Base-by-base conservation (phyloP, 1,139 yeast genomes). In the Arxiozyma telluris region DNA sequence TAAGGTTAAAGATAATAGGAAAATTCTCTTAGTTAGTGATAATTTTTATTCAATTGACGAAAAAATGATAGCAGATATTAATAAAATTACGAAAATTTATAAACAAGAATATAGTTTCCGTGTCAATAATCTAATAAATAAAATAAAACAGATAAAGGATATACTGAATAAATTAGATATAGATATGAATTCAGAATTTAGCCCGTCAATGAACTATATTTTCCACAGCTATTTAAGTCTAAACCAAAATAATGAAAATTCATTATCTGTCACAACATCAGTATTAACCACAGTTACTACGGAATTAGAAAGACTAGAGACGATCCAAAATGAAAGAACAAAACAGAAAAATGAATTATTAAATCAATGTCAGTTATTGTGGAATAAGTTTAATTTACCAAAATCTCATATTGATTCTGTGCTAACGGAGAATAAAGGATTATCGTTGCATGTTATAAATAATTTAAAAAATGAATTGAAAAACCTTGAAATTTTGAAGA, bases 401-500 rank as follows among this genome's bases (percentile, higher is more conserved):
- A 73, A 64, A 21, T 48, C 57, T 1, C 55, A 74, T 52, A 64
- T 74, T 20, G 68, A 70, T 1, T 61, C 63, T 0, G 81, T 81
- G 57, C 59, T 75, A 30, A 57, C 55, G 1, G 64, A 70, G 0
- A 77, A 80, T 58, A 61, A 64, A n/a, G 64, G 53, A 1, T 55
- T 71, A 12, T 67, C 74, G 0, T 42, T 58, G n/a, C 41, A 50
- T 1, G 54, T 58, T 8, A 54, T 71, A 11, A 59, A 61, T n/a
- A 63, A 63, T n/a, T 64, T 65, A 58, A 77, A 80, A 56, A 61
- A 63, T 45, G 93, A 89, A 63, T 68, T 84, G 50, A 74, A 74
- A 30, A 76, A 87, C 55, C 73, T 91, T 42, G 75, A 79, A 52
- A 72, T 74, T 30, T 80, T 82, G 67, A 80, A 94, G 60, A 76